Percentiles rank a stretch among this genome's conserved stretches.
These are phyloP conservation scores for Aphanomyces invadans DNA, from an alignment of 352 stramenopile genomes.

Conservation along the genomic window DNA sequence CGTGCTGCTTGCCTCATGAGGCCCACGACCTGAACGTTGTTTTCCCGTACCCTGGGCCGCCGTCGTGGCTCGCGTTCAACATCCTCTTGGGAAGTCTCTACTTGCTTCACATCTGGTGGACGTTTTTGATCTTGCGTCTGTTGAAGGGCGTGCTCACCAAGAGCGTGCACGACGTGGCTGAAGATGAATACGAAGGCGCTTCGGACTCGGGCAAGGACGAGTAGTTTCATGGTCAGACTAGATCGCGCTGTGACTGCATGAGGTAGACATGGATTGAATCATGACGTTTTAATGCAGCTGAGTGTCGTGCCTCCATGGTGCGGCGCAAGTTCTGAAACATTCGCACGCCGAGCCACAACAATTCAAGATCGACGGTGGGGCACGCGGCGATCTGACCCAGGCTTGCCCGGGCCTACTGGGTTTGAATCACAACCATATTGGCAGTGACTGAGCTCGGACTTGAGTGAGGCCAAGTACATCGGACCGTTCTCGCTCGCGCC, in stretches of 20 bases:
- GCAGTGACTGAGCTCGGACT: too few relatives aligned
- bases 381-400: too few relatives aligned
- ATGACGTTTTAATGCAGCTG: too few relatives aligned
- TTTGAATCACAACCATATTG: too few relatives aligned
- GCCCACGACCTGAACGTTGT: conserved; percentile 65
- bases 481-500: neutral
- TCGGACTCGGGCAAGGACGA: conserved; percentile 47
- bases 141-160: conserved; percentile 61
- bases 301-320: too few relatives aligned
- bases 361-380: too few relatives aligned
- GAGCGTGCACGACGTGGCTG: conserved; percentile 63
- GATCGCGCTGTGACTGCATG: neutral
- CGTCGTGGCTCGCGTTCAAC: conserved; percentile 80
- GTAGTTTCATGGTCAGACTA: neutral
- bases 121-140: conserved; percentile 60
- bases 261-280: neutral
- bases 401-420: too few relatives aligned
- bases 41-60: conserved; percentile 55
- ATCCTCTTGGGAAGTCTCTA: conserved; percentile 64
- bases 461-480: neutral
- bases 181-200: conserved; percentile 81
- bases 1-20: conserved; percentile 56
- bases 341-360: too few relatives aligned
- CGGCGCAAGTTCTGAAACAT: too few relatives aligned
- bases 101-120: conserved; percentile 81